Conservation (phyloP, 306 rosid genomes). For the Comarum palustre region DNA sequence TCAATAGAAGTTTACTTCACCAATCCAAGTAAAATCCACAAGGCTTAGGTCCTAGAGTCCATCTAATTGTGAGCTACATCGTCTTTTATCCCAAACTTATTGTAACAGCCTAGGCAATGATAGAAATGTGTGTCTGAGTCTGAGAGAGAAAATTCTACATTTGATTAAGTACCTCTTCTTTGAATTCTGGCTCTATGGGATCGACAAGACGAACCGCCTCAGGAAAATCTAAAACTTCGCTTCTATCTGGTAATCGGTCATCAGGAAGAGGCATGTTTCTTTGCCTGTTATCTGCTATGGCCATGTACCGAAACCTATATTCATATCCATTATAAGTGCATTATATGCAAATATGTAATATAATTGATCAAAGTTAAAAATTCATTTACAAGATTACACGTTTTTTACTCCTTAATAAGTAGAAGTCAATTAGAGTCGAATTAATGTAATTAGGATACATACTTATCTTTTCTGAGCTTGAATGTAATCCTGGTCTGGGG, state of each 20-base stretch:
- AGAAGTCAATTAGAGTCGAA: not conserved
- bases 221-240: constrained; percentile 53
- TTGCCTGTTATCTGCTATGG: constrained; percentile 62
- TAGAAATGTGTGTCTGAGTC: too few relatives aligned
- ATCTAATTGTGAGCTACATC: not conserved
- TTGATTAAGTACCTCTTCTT: constrained; percentile 59
- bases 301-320: constrained; percentile 78
- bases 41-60: too few relatives aligned
- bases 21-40: too few relatives aligned
- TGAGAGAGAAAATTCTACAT: too few relatives aligned
- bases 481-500: constrained; percentile 78
- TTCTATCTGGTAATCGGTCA: constrained; percentile 55
- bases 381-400: not conserved
- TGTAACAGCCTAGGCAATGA: too few relatives aligned
- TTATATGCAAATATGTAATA: not conserved
- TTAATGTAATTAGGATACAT: not conserved
- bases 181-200: constrained; percentile 69
- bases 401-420: not conserved
- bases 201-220: constrained; percentile 77
- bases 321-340: not conserved
- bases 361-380: not conserved
- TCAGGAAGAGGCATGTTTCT: constrained; percentile 86
- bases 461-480: constrained; percentile 89
- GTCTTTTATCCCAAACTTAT: too few relatives aligned
- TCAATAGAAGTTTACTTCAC: too few relatives aligned